phyloP scores from a whole-genome alignment of 345 rosid species.

The Euphorbia peplus region DNA sequence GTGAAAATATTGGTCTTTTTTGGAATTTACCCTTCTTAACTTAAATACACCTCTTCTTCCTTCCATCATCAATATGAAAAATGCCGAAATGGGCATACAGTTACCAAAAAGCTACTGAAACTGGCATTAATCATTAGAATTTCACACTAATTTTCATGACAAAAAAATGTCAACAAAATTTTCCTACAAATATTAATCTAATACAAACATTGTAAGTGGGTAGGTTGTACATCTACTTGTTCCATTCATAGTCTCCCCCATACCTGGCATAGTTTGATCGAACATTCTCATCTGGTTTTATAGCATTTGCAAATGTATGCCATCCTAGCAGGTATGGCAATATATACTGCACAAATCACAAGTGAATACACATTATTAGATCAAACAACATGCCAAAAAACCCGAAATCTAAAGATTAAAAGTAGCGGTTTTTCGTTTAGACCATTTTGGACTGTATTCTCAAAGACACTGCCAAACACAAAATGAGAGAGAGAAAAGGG shows the following conservation, averaged over 20 bases:
- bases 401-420: too few species aligned
- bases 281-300: conserved; percentile 46
- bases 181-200: not conserved
- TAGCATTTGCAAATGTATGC: conserved; percentile 65
- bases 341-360: conserved; percentile 48
- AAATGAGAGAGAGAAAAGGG: conserved; percentile 19
- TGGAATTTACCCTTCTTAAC: too few species aligned
- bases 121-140: not conserved
- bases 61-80: too few species aligned
- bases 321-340: conserved; percentile 83
- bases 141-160: not conserved
- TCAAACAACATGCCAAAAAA: too few species aligned
- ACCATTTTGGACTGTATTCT: too few species aligned
- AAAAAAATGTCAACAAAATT: conserved; percentile 4
- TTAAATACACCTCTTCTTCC: too few species aligned
- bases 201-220: conserved; percentile 2
- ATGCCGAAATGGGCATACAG: not conserved
- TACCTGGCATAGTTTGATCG: conserved; percentile 45
- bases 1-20: too few species aligned
- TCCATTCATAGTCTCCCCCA: conserved; percentile 84
- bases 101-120: not conserved
- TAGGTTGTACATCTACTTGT: conserved; percentile 34
- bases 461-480: too few species aligned
- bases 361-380: not conserved
- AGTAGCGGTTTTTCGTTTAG: too few species aligned